Conservation (phyloP, 106 monocot species). For the Amphibolis antarctica region DNA sequence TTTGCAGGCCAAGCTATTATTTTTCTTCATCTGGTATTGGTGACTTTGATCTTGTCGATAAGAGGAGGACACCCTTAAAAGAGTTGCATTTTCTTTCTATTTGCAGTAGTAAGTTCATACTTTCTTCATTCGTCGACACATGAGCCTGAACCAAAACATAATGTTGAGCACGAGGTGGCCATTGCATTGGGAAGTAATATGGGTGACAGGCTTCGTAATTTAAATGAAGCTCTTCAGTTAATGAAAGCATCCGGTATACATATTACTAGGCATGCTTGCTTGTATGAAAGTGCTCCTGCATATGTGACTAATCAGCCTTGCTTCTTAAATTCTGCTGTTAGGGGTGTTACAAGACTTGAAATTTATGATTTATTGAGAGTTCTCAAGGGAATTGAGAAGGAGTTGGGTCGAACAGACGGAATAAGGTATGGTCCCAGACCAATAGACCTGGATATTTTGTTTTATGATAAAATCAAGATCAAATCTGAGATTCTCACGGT, state of each 20-base stretch:
- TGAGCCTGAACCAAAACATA: slow-evolving; percentile 6
- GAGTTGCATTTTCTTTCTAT: not conserved
- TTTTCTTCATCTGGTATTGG: not conserved
- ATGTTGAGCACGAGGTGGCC: slow-evolving; percentile 48
- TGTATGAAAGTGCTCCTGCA: slow-evolving; percentile 80
- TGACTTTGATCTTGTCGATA: not conserved
- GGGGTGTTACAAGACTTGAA: slow-evolving; percentile 54
- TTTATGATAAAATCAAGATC: slow-evolving; percentile 45
- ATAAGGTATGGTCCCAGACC: slow-evolving; percentile 91
- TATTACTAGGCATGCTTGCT: slow-evolving; percentile 50
- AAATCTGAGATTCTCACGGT: slow-evolving; percentile 51
- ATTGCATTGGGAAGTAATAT: slow-evolving; percentile 93
- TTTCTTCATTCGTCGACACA: slow-evolving; percentile 15
- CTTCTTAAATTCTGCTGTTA: slow-evolving; percentile 82
- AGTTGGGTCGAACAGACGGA: slow-evolving; percentile 61
- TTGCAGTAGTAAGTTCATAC: slow-evolving; percentile 7
- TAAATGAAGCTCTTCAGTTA: slow-evolving; percentile 49
- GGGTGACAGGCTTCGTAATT: slow-evolving; percentile 62
- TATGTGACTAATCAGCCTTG: slow-evolving; percentile 81
- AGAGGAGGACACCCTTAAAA: not conserved
- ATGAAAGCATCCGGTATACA: slow-evolving; percentile 68
- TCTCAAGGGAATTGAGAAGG: slow-evolving; percentile 72
- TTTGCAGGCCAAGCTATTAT: no score
- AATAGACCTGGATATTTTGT: slow-evolving; percentile 87
- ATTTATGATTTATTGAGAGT: slow-evolving; percentile 56